Conservation (phyloP, 2,329 filamentous ascomycete species). For the Tolypocladium sp. region DNA sequence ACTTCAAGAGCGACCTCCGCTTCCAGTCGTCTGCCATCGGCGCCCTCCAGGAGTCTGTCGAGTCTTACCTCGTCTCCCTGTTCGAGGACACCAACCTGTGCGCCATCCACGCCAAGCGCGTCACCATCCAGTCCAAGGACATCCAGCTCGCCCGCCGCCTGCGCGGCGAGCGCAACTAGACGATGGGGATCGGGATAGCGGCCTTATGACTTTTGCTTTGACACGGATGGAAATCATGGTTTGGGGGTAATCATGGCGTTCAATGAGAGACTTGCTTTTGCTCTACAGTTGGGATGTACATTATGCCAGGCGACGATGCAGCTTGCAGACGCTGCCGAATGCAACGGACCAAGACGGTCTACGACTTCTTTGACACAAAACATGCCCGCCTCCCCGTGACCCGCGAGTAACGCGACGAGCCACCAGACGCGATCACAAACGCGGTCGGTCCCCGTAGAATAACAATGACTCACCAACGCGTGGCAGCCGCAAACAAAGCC, state of each 20-base stretch:
- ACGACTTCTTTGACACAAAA: neutral
- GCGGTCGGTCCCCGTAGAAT: neutral
- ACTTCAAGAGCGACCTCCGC: conserved; percentile 90
- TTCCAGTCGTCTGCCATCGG: conserved; percentile 98
- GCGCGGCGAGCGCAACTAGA: conserved; percentile 84
- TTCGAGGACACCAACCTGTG: conserved; percentile 98
- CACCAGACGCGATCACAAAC: neutral
- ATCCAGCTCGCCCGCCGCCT: conserved; percentile 95
- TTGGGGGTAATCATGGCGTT: conserved; percentile 38
- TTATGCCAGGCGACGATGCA: conserved; percentile 21
- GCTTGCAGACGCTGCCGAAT: conserved; percentile 8
- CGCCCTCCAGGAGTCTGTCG: conserved; percentile 95
- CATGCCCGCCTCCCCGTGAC: neutral
- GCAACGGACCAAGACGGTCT: conserved; percentile 8
- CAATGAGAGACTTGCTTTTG: conserved; percentile 28
- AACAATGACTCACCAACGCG: neutral
- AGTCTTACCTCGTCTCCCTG: conserved; percentile 96
- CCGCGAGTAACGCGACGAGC: neutral
- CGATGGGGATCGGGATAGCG: conserved; percentile 8
- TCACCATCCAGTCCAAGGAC: conserved; percentile 96
- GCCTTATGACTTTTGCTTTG: conserved; percentile 33
- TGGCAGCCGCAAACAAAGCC: neutral
- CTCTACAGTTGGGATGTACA: conserved; percentile 32
- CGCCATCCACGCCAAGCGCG: conserved; percentile 98
- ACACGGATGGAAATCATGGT: conserved; percentile 24